Conservation (phyloP, 2,329 filamentous ascomycete species). For the Cladosporium oxysporum region DNA sequence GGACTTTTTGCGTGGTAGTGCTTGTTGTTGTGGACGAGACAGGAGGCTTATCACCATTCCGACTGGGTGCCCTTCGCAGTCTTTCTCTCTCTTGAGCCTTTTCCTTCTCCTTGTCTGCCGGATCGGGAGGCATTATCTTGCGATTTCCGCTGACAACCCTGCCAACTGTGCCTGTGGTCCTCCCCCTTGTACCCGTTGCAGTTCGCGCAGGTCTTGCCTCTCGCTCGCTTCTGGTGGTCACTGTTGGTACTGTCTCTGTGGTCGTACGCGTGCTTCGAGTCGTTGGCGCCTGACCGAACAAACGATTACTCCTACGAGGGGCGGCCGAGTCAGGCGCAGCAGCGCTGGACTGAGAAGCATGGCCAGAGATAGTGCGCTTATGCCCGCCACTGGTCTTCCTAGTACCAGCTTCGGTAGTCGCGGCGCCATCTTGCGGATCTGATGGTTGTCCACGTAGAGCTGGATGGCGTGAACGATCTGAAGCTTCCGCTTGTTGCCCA, state of each 20-base stretch:
- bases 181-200: constrained; percentile 70
- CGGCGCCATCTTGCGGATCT: constrained; percentile 34
- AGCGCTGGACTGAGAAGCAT: constrained; percentile 50
- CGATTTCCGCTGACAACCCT: constrained; percentile 88
- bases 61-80: constrained; percentile 56
- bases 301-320: constrained; percentile 47
- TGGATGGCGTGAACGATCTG: constrained; percentile 36
- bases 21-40: constrained; percentile 21
- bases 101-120: constrained; percentile 62
- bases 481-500: constrained; percentile 31
- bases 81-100: constrained; percentile 48
- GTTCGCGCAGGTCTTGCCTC: constrained; percentile 53
- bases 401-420: neutral
- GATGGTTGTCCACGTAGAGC: constrained; percentile 44
- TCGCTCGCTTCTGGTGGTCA: constrained; percentile 58
- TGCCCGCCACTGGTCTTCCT: constrained; percentile 50
- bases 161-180: constrained; percentile 70
- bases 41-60: constrained; percentile 55
- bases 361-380: constrained; percentile 91
- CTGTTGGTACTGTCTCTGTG: constrained; percentile 54
- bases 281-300: constrained; percentile 67
- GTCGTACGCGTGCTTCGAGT: constrained; percentile 61
- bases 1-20: constrained; percentile 14
- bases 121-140: constrained; percentile 56
- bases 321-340: constrained; percentile 42